Evolutionary conservation across 1,284 basidiomycete genomes (phyloP).

Genomic region (Hemileia vastatrix): DNA sequence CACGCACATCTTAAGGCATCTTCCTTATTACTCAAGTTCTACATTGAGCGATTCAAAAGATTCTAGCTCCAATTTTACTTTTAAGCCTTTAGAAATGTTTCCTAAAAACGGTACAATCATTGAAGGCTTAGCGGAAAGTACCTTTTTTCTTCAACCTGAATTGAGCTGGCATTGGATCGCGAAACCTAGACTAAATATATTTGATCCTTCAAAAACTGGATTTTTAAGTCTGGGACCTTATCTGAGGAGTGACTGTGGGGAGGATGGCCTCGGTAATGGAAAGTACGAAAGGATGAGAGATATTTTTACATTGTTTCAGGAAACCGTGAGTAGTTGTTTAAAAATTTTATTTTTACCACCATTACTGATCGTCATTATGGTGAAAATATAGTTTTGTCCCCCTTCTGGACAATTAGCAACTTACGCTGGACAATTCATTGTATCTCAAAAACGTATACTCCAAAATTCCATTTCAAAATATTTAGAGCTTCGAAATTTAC

Average conservation of each 20-base stretch:
- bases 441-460: slow-evolving; percentile 29
- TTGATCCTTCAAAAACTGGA: slow-evolving; percentile 21
- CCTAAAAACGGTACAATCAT: background rate
- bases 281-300: slow-evolving; percentile 24
- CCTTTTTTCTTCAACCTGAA: slow-evolving; percentile 29
- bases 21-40: too few species aligned
- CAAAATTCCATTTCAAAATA: slow-evolving; percentile 32
- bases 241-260: slow-evolving; percentile 26
- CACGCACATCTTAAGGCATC: slow-evolving; percentile 26
- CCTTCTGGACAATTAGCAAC: slow-evolving; percentile 24
- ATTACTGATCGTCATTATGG: slow-evolving; percentile 33
- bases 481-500: slow-evolving; percentile 22
- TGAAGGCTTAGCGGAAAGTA: slow-evolving; percentile 25
- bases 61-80: slow-evolving; percentile 5
- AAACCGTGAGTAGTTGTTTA: slow-evolving; percentile 6
- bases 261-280: slow-evolving; percentile 24
- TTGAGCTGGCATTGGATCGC: slow-evolving; percentile 27
- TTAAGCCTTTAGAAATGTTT: background rate
- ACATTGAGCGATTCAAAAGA: background rate
- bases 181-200: slow-evolving; percentile 19
- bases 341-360: slow-evolving; percentile 34
- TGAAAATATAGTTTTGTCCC: slow-evolving; percentile 29
- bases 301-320: slow-evolving; percentile 30
- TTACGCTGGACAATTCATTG: slow-evolving; percentile 29
- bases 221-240: slow-evolving; percentile 26